Base-by-base conservation (phyloP, 805 yeast species). In the Ogataea nakhonphanomensis region DNA sequence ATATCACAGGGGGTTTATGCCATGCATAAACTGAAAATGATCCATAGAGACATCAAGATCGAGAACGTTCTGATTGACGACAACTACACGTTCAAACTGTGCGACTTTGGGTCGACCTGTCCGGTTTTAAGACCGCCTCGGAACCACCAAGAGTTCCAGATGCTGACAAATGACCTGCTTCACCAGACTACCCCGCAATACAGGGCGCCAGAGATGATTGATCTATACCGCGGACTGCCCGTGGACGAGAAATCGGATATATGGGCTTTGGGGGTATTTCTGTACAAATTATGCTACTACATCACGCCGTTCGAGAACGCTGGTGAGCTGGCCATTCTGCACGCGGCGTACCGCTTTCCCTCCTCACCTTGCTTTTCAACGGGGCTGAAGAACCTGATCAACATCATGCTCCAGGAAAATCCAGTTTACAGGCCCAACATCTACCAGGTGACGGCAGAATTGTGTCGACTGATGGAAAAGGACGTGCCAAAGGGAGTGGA, bases 171-270 rank as follows among this genome's bases (percentile, higher is more conserved):
- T 55, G 96, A 91, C 59, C 79, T 91, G 41, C 76, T 87, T 54
- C 79, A 81, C 48, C 95, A 91, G 57, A 91, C 99, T 0, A 91
- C 99, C 4, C 95, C 96, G 11, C 99, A 93, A 62, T 91, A 91
- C 59, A 71, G 99, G 48, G 73, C 95, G 0, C 99, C 99, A 0
- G 99, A 91, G 59, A 93, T 91, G 98, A 77, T 91, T 41, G 97
- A 91, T 62, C 71, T 90, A 20, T 82, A 83, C 58, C 70, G 88
- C 33, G 85, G 89, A 6, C 66, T 79, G 33, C 93, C 96, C 2
- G 84, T 91, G 29, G 93, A 91, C 62, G 95, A 90, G 54, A 88
- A 88, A 62, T 74, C 91, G 7, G 99, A 91, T 64, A 85, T 91
- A 34, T 91, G 99, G 99, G 99, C 99, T 0, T 66, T 91, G 34